These are phyloP conservation scores for Auricularia cornea DNA, from an alignment of 768 basidiomycete genomes.

Conservation along the genomic window DNA sequence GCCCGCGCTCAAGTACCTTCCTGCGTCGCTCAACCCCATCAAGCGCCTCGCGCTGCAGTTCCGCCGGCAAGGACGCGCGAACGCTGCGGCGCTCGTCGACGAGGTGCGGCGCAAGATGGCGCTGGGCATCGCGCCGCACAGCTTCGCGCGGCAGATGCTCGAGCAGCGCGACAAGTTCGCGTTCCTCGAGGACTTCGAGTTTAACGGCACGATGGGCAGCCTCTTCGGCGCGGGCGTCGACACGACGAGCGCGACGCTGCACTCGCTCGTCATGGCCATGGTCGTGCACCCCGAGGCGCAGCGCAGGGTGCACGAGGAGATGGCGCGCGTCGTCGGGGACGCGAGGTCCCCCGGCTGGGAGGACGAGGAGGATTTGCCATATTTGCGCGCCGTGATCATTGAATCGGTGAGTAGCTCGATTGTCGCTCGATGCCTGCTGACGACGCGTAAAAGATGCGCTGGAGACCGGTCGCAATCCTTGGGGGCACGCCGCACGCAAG, in stretches of 20 bases:
- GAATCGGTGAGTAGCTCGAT: conserved; percentile 5
- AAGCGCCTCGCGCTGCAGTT: conserved; percentile 8
- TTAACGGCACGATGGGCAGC: conserved; percentile 7
- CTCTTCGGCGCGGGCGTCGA: conserved; percentile 11
- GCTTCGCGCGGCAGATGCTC: conserved; percentile 9
- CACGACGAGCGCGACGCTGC: conserved; percentile 10
- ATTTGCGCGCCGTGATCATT: conserved; percentile 6
- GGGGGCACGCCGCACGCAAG: conserved; percentile 14
- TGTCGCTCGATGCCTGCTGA: not conserved
- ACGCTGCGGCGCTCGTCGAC: conserved; percentile 8
- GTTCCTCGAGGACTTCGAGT: conserved; percentile 10
- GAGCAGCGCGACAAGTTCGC: conserved; percentile 7
- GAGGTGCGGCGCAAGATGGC: conserved; percentile 11
- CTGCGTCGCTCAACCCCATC: conserved; percentile 9
- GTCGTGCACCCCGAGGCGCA: conserved; percentile 13
- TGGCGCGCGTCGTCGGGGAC: no score
- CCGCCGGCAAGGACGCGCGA: conserved; percentile 5
- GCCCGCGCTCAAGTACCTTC: conserved; percentile 7
- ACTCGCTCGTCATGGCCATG: conserved; percentile 13
- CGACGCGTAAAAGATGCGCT: conserved; percentile 6
- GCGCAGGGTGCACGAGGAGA: conserved; percentile 6
- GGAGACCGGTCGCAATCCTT: conserved; percentile 12
- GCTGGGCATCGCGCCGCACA: conserved; percentile 7
- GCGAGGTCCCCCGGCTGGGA: conserved; percentile 1
- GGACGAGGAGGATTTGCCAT: conserved; percentile 9